These are phyloP conservation scores for Hanseniaspora vineae DNA, from an alignment of 805 yeast genomes.

Conservation along the genomic window DNA sequence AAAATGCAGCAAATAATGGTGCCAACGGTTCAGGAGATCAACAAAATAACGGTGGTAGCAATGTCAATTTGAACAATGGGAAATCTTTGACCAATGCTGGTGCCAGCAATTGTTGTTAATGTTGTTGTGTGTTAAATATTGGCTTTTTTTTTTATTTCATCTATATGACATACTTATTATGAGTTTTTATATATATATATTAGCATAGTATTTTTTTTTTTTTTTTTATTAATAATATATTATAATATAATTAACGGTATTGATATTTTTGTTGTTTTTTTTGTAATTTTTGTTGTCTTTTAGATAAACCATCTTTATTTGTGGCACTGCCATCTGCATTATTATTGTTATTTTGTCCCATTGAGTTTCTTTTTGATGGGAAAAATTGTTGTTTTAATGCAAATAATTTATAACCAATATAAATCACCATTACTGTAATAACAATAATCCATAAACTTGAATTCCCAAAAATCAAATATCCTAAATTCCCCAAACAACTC, in stretches of 20 bases:
- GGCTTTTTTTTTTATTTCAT: background rate
- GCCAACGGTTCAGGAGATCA: constrained; percentile 19
- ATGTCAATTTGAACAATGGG: constrained; percentile 53
- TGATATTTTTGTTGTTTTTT: constrained; percentile 8
- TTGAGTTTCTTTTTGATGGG: constrained; percentile 1
- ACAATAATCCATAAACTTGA: constrained; percentile 33
- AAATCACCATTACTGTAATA: constrained; percentile 29
- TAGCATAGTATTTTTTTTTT: background rate
- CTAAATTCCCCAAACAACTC: constrained; percentile 35
- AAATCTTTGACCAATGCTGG: constrained; percentile 37
- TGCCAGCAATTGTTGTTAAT: constrained; percentile 35
- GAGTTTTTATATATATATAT: background rate
- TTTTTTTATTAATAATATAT: too few relatives aligned
- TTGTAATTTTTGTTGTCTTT: constrained; percentile 30
- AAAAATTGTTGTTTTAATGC: constrained; percentile 17
- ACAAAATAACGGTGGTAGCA: constrained; percentile 38
- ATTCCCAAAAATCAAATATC: constrained; percentile 32
- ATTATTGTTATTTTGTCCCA: background rate
- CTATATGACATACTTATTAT: background rate
- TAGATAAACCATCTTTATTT: constrained; percentile 17
- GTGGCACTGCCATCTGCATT: constrained; percentile 4
- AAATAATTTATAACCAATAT: constrained; percentile 31
- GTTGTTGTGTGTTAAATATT: too few relatives aligned
- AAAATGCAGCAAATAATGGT: constrained; percentile 30
- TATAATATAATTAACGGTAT: background rate